phyloP scores from a whole-genome alignment of 257 asterid genomes.

The Dorcoceras hygrometricum region DNA sequence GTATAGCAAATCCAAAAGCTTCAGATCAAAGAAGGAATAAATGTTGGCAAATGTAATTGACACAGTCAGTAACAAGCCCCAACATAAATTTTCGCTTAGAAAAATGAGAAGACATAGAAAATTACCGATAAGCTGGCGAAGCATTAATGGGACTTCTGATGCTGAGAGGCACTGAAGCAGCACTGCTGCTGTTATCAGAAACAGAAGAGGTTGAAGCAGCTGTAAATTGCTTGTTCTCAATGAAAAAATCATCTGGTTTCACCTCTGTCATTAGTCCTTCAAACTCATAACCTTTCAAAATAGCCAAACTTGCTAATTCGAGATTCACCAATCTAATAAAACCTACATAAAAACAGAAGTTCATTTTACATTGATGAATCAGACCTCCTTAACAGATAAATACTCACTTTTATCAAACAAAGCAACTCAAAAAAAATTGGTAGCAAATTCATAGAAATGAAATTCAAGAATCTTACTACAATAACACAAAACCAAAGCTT shows the following conservation, averaged over 20 bases:
- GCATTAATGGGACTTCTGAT: slow-evolving; percentile 65
- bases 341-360: slow-evolving; percentile 7
- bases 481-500: slow-evolving; percentile 23
- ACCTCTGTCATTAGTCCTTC: slow-evolving; percentile 51
- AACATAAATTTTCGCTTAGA: slow-evolving; percentile 3
- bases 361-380: slow-evolving; percentile 26
- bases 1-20: slow-evolving; percentile 4
- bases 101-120: slow-evolving; percentile 6
- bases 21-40: background rate
- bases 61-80: slow-evolving; percentile 1
- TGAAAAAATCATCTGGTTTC: slow-evolving; percentile 49
- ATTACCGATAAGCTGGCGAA: slow-evolving; percentile 80
- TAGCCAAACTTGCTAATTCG: slow-evolving; percentile 37
- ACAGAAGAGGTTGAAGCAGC: slow-evolving; percentile 82
- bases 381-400: slow-evolving; percentile 21
- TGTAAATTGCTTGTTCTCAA: slow-evolving; percentile 64
- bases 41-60: background rate
- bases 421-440: slow-evolving; percentile 21
- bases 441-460: slow-evolving; percentile 11
- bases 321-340: slow-evolving; percentile 29
- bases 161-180: slow-evolving; percentile 57
- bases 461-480: slow-evolving; percentile 26
- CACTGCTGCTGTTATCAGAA: slow-evolving; percentile 77
- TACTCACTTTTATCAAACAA: slow-evolving; percentile 32
- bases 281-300: slow-evolving; percentile 28